Evolutionary conservation across 306 rosid genomes (phyloP).

Genomic region (Geum urbanum): DNA sequence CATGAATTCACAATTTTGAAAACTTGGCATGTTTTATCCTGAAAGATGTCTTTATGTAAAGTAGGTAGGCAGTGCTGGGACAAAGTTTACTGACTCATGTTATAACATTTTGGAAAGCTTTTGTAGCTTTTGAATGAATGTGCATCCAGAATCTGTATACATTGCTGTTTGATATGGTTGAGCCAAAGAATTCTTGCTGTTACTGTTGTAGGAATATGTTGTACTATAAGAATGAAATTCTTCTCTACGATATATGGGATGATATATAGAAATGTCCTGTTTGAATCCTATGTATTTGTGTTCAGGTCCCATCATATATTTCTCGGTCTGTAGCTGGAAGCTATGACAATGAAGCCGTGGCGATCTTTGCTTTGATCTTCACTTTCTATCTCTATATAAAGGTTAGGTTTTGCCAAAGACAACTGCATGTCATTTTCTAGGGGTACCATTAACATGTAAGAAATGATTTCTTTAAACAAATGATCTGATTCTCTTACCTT

Average conservation of each 20-base stretch:
- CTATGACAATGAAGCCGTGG: slow-evolving; percentile 99
- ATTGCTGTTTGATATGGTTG: not conserved
- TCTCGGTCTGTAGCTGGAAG: slow-evolving; percentile 99
- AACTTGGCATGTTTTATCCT: not conserved
- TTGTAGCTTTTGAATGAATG: not conserved
- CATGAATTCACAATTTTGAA: not conserved
- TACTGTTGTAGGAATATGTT: not conserved
- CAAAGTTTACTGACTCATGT: not conserved
- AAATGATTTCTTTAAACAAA: not conserved
- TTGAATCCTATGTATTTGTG: slow-evolving; percentile 14
- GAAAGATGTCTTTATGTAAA: not conserved
- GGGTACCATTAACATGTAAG: slow-evolving; percentile 15
- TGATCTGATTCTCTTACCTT: not conserved
- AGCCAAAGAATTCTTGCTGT: not conserved
- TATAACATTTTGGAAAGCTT: not conserved
- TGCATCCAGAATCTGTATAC: not conserved
- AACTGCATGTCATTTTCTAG: slow-evolving; percentile 1
- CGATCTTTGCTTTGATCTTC: slow-evolving; percentile 94
- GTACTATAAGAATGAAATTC: not conserved
- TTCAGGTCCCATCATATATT: slow-evolving; percentile 95
- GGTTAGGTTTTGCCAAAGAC: slow-evolving; percentile 41
- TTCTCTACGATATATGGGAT: not conserved
- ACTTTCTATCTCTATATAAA: slow-evolving; percentile 96
- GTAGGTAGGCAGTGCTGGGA: not conserved
- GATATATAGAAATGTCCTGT: slow-evolving; percentile 8